phyloP scores from a whole-genome alignment of 331 rosid genomes.

The Pyracantha coccinea region DNA sequence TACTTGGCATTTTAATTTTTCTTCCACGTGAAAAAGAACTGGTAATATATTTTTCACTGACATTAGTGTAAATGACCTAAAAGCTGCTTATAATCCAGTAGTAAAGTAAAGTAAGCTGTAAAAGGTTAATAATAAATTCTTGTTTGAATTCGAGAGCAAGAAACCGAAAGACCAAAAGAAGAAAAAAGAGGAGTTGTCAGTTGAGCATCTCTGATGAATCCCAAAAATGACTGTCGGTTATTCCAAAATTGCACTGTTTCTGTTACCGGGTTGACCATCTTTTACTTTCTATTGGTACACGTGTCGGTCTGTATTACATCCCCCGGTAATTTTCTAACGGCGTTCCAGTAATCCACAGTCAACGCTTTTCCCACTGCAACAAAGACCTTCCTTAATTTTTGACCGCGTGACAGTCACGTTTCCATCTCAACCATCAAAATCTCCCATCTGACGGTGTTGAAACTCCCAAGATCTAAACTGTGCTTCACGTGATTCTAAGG shows the following conservation, averaged over 20 bases:
- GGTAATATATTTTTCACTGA: too few relatives aligned
- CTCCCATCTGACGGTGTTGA: background rate
- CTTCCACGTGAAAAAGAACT: background rate
- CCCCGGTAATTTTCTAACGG: constrained; percentile 1
- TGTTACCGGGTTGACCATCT: constrained; percentile 5
- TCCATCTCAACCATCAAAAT: background rate
- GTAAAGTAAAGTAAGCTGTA: background rate
- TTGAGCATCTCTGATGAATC: background rate
- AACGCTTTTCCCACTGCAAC: constrained; percentile 12
- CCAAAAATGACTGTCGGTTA: background rate
- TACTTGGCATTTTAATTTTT: background rate
- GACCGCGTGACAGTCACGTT: background rate
- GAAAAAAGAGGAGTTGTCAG: background rate
- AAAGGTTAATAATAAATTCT: background rate
- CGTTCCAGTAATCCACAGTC: background rate
- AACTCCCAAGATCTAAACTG: background rate
- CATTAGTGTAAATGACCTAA: background rate
- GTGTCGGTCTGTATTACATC: background rate
- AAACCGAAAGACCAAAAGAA: background rate
- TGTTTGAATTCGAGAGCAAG: background rate
- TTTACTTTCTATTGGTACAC: constrained; percentile 5
- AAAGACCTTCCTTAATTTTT: background rate
- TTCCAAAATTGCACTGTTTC: background rate
- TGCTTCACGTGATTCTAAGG: background rate
- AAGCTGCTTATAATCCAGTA: background rate